Evolutionary conservation across 2,329 filamentous ascomycete genomes (phyloP).

Genomic region (Talaromyces rugulosus): DNA sequence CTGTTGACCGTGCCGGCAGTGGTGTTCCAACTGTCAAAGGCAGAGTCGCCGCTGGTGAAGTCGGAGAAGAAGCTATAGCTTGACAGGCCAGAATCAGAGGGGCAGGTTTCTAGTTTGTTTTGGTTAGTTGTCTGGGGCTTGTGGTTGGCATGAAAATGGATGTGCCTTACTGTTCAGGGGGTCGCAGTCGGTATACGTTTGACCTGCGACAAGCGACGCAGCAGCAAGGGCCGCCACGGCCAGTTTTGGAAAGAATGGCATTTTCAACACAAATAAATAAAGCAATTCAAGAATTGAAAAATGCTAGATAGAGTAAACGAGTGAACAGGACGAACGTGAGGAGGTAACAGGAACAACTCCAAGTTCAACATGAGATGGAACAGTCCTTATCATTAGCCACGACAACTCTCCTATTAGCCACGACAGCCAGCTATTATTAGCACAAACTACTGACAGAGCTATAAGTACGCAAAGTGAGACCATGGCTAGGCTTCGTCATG

Average conservation of each 20-base stretch:
- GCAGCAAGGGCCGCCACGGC: slow-evolving; percentile 27
- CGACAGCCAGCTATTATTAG: neutral
- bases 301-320: neutral
- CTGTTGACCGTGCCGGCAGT: slow-evolving; percentile 64
- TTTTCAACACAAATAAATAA: slow-evolving; percentile 11
- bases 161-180: slow-evolving; percentile 43
- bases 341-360: neutral
- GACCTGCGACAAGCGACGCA: slow-evolving; percentile 48
- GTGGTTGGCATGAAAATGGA: neutral
- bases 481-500: neutral
- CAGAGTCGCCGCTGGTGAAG: slow-evolving; percentile 46
- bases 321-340: neutral
- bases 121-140: neutral
- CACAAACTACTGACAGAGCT: neutral
- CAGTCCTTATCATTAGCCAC: neutral
- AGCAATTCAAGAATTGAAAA: neutral
- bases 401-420: neutral
- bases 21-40: slow-evolving; percentile 54
- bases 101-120: slow-evolving; percentile 46
- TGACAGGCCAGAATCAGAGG: slow-evolving; percentile 66
- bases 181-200: slow-evolving; percentile 74
- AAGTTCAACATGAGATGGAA: neutral
- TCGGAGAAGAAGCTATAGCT: slow-evolving; percentile 25
- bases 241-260: slow-evolving; percentile 26
- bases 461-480: no score